phyloP scores from a whole-genome alignment of 176 grass and related monocot genomes.

The Zoysia pacifica region DNA sequence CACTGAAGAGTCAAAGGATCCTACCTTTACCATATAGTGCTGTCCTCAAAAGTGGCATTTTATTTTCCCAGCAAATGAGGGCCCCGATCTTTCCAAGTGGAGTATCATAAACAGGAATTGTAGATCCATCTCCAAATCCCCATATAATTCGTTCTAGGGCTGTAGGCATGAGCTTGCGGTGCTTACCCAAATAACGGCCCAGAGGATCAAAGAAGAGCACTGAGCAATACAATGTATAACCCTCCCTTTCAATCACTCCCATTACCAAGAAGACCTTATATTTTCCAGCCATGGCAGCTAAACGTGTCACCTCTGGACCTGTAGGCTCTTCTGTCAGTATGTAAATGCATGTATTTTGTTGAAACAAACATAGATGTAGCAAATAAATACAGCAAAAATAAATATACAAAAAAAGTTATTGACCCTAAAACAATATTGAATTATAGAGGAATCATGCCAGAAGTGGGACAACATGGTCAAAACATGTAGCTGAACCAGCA shows the following conservation, averaged over 20 bases:
- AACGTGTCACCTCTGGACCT: conserved; percentile 85
- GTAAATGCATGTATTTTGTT: not conserved
- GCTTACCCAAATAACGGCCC: conserved; percentile 81
- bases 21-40: conserved; percentile 93
- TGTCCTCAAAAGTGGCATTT: conserved; percentile 87
- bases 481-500: conserved; percentile 20
- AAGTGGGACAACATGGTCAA: not conserved
- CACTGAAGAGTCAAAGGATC: not conserved
- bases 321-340: conserved; percentile 27
- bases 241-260: conserved; percentile 90
- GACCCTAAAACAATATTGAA: not conserved
- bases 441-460: not conserved
- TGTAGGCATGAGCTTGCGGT: conserved; percentile 92
- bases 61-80: conserved; percentile 97
- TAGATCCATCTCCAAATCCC: conserved; percentile 93
- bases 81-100: conserved; percentile 89
- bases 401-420: not conserved
- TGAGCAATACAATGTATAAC: conserved; percentile 84
- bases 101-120: conserved; percentile 92
- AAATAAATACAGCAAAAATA: not conserved
- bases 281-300: conserved; percentile 83
- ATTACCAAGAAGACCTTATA: conserved; percentile 93
- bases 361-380: not conserved
- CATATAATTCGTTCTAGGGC: conserved; percentile 83
- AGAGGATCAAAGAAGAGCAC: conserved; percentile 90